Conservation (phyloP, 768 basidiomycete species). For the Boletus rufocinnamomeus region DNA sequence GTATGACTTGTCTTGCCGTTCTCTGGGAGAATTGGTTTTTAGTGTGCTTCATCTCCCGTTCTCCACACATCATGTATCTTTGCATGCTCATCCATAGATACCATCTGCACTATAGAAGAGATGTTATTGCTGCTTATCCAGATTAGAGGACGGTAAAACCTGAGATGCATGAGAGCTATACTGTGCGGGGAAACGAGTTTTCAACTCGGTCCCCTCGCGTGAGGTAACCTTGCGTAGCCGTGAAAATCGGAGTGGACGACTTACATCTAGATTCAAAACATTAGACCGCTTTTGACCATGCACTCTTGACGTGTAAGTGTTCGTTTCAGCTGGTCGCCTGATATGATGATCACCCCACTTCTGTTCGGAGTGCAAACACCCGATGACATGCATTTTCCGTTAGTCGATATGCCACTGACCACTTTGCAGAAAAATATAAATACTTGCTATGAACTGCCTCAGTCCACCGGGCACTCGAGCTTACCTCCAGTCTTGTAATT, state of each 20-base stretch:
- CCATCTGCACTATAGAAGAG: constrained; percentile 1
- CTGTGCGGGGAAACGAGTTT: too few relatives aligned
- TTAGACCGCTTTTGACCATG: neutral
- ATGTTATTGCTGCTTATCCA: too few relatives aligned
- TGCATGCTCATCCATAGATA: constrained; percentile 16
- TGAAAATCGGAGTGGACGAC: too few relatives aligned
- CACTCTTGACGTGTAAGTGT: neutral
- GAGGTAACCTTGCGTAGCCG: neutral
- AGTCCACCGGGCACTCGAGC: too few relatives aligned
- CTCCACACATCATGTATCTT: neutral
- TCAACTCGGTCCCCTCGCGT: too few relatives aligned
- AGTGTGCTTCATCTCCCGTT: constrained; percentile 4
- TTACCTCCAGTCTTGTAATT: too few relatives aligned
- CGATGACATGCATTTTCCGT: neutral
- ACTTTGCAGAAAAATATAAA: too few relatives aligned
- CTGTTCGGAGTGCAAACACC: too few relatives aligned
- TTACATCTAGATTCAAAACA: neutral
- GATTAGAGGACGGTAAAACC: too few relatives aligned
- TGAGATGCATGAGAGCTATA: too few relatives aligned
- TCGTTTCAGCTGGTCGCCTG: neutral
- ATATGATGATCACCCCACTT: neutral
- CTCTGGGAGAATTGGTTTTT: neutral
- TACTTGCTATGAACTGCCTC: too few relatives aligned
- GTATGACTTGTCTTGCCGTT: neutral
- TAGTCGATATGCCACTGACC: neutral